Evolutionary conservation across 768 basidiomycete species (phyloP).

Genomic region (Phlegmacium glaucopus): DNA sequence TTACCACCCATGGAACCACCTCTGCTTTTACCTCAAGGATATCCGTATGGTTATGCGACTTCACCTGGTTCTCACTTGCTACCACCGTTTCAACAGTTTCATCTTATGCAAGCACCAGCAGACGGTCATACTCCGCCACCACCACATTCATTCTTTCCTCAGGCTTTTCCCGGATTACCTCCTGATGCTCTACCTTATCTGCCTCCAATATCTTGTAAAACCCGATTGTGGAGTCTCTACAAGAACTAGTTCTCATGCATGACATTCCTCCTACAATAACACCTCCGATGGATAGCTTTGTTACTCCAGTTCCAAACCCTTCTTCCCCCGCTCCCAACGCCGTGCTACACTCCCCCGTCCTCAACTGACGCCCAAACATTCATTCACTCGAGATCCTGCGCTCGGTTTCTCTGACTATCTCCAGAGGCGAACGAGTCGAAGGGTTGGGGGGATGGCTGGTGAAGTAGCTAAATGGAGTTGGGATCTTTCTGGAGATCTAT

Average conservation of each 20-base stretch:
- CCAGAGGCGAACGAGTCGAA: conserved; percentile 60
- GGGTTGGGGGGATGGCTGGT: conserved; percentile 71
- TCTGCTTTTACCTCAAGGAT: conserved; percentile 19
- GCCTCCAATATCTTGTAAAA: no score
- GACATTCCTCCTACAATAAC: no score
- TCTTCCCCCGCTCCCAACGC: conserved; percentile 30
- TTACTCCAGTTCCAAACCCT: no score
- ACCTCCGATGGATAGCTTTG: no score
- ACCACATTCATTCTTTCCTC: conserved; percentile 5
- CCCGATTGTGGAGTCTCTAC: no score
- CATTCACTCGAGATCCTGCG: conserved; percentile 41
- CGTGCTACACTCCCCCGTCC: conserved; percentile 61
- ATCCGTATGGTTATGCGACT: conserved; percentile 18
- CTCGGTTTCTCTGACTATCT: conserved; percentile 25
- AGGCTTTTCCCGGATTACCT: conserved; percentile 9
- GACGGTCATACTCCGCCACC: conserved; percentile 10
- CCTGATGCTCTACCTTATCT: no score
- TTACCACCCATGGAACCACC: conserved; percentile 36
- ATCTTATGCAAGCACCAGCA: conserved; percentile 14
- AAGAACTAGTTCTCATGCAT: no score
- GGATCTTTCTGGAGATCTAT: conserved; percentile 36
- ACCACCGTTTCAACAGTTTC: conserved; percentile 16
- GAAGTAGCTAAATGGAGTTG: conserved; percentile 37
- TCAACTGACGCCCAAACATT: conserved; percentile 61
- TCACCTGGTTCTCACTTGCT: conserved; percentile 5